Conservation (phyloP, 352 stramenopile species). For the Phytophthora hibernalis region DNA sequence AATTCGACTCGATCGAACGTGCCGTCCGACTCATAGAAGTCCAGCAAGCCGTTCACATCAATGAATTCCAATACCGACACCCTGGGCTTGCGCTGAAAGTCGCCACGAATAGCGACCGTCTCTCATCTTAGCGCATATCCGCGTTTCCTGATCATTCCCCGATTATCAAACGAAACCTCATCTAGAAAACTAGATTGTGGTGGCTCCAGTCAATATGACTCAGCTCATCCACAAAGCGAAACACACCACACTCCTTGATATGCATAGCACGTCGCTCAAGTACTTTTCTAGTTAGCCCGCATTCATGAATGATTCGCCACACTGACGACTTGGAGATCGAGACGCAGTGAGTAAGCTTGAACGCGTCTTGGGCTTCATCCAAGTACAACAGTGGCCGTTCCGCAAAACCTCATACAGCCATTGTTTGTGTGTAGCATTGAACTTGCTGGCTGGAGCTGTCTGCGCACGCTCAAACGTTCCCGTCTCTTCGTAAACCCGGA, state of each 20-base stretch:
- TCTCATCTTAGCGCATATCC: slow-evolving; percentile 30
- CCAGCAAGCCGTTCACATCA: slow-evolving; percentile 27
- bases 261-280: slow-evolving; percentile 4
- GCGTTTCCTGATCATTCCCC: slow-evolving; percentile 32
- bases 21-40: slow-evolving; percentile 27
- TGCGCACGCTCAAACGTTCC: slow-evolving; percentile 1
- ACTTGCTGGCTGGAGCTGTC: neutral
- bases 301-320: slow-evolving; percentile 16
- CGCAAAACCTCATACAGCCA: neutral
- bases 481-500: slow-evolving; percentile 3
- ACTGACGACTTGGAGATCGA: slow-evolving; percentile 7
- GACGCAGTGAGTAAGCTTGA: neutral
- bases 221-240: slow-evolving; percentile 3
- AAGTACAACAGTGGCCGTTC: neutral
- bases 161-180: slow-evolving; percentile 24
- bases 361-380: slow-evolving; percentile 2
- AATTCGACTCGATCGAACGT: slow-evolving; percentile 37
- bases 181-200: slow-evolving; percentile 7
- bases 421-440: neutral
- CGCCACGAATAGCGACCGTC: slow-evolving; percentile 29
- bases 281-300: slow-evolving; percentile 7
- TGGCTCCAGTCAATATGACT: slow-evolving; percentile 7
- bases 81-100: slow-evolving; percentile 30
- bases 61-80: slow-evolving; percentile 28
- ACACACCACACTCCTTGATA: slow-evolving; percentile 1